Base-by-base conservation (phyloP, 1,139 yeast genomes). In the Geotrichum cucujoidarum region DNA sequence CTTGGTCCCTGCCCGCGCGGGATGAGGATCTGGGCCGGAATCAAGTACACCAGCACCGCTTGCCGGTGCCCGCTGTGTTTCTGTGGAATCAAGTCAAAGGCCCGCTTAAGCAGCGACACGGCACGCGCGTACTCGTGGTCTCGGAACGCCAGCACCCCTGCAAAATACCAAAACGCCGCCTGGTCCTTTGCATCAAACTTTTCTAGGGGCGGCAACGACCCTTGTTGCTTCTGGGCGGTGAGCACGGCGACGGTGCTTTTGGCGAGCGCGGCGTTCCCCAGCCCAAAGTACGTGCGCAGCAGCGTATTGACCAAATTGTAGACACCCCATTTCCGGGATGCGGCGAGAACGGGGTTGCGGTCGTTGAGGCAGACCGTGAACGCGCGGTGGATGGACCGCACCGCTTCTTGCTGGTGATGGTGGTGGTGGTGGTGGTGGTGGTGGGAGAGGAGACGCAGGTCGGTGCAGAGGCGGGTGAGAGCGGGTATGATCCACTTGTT, bases 301-400 rank as follows among this genome's bases (percentile, higher is more conserved):
- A 90, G 75, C 52, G 81, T 75, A 32, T 84, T 83, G 36, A 88
- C 78, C 62, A 89, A 83, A 63, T 76, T 81, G 62, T 84, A 87
- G 22, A 86, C 81, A 46, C 84, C 88, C 56, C 71, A 68, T 55
- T 83, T 73, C 14, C 46, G 39, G 13, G 47, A 50, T 22, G 20
- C 38, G n/a, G 31, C 31, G 1, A 32, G 25, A 41, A 78, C 81
- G 14, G 76, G 71, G 51, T 80, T 81, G 53, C 92, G 76, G 65
- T 90, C 97, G 55, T 85, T 87, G 36, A 89, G 70, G 55, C 95
- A 84, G 3, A 85, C 65, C 53, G 84, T 86, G 66, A 89, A 84
- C 6, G 92, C 78, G 52, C 80, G 74, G 65, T 88, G 89, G 52
- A 88, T 68, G 4, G 74, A 63, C 63, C 71, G 54, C 0, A 72